A percentile compares a stretch with the other conserved stretches of the same genome.
These are phyloP conservation scores for Lodderomyces beijingensis DNA, from an alignment of 1,139 yeast species.

Conservation along the genomic window DNA sequence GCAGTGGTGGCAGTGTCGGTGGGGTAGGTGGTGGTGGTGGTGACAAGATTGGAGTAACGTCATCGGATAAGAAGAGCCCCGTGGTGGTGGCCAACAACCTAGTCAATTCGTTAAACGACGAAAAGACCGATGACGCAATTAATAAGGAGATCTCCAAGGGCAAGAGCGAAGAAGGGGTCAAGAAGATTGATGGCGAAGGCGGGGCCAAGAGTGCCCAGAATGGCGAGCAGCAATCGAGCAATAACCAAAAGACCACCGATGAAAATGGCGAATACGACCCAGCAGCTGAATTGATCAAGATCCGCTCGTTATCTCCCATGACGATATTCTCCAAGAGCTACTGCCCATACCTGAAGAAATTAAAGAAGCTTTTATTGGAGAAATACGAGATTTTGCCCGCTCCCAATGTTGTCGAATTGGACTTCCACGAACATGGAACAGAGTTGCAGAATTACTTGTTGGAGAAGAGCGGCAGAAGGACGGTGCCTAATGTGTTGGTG, in stretches of 20 bases:
- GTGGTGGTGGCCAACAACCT: slow-evolving; percentile 15
- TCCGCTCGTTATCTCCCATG: slow-evolving; percentile 62
- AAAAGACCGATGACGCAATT: slow-evolving; percentile 36
- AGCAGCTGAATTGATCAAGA: slow-evolving; percentile 53
- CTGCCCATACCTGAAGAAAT: slow-evolving; percentile 71
- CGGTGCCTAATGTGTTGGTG: slow-evolving; percentile 70
- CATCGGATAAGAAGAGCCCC: slow-evolving; percentile 4
- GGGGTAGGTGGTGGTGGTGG: slow-evolving; percentile 2
- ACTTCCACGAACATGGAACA: slow-evolving; percentile 64
- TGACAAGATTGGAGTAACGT: slow-evolving; percentile 1
- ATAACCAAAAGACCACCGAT: slow-evolving; percentile 7
- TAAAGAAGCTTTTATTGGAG: slow-evolving; percentile 61
- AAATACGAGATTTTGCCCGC: slow-evolving; percentile 70
- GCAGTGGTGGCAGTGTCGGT: slow-evolving; percentile 5
- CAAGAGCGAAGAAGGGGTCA: slow-evolving; percentile 10
- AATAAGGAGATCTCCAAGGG: slow-evolving; percentile 35
- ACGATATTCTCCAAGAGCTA: slow-evolving; percentile 65
- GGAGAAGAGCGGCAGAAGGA: slow-evolving; percentile 53
- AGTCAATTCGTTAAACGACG: slow-evolving; percentile 34
- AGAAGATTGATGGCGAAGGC: slow-evolving; percentile 4
- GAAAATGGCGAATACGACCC: slow-evolving; percentile 46
- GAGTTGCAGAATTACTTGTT: slow-evolving; percentile 59
- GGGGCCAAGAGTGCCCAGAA: slow-evolving; percentile 1
- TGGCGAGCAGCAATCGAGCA: slow-evolving; percentile 1
- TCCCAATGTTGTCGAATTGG: slow-evolving; percentile 76